Evolutionary conservation across 1,284 basidiomycete species (phyloP).

Genomic region (Puccinia hordei): DNA sequence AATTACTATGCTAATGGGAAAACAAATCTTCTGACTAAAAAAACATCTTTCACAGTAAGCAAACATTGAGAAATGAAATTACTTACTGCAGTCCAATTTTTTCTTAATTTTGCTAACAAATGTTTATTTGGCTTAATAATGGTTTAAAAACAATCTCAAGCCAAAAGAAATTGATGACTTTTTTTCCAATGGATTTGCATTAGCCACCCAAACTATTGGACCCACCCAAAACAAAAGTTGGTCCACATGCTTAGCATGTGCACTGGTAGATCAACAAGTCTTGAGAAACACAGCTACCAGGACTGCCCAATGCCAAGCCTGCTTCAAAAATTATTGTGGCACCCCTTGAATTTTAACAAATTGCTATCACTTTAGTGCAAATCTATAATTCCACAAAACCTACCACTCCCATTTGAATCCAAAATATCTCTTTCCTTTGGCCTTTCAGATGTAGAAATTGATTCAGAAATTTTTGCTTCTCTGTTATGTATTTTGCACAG

Average conservation of each 20-base stretch:
- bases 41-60: conserved; percentile 32
- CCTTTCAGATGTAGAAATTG: too few relatives aligned
- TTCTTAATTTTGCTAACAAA: background rate
- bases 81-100: background rate
- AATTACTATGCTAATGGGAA: conserved; percentile 17
- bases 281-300: conserved; percentile 5
- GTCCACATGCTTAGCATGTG: conserved; percentile 42
- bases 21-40: conserved; percentile 15
- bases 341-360: background rate
- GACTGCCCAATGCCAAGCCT: conserved; percentile 31
- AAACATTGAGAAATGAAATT: background rate
- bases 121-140: background rate
- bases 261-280: conserved; percentile 30
- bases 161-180: conserved; percentile 20
- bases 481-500: too few relatives aligned
- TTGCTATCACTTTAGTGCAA: background rate
- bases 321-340: conserved; percentile 41
- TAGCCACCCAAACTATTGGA: conserved; percentile 24
- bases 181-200: conserved; percentile 24
- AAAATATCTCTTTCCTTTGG: too few relatives aligned
- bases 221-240: conserved; percentile 6
- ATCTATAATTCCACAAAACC: background rate
- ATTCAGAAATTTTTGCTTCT: too few relatives aligned
- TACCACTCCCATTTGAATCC: background rate
- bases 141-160: background rate